Evolutionary conservation across 495 filamentous ascomycete species (phyloP), one percentile per base, ranked within the genome.

Genomic region (Neurospora cerealis): DNA sequence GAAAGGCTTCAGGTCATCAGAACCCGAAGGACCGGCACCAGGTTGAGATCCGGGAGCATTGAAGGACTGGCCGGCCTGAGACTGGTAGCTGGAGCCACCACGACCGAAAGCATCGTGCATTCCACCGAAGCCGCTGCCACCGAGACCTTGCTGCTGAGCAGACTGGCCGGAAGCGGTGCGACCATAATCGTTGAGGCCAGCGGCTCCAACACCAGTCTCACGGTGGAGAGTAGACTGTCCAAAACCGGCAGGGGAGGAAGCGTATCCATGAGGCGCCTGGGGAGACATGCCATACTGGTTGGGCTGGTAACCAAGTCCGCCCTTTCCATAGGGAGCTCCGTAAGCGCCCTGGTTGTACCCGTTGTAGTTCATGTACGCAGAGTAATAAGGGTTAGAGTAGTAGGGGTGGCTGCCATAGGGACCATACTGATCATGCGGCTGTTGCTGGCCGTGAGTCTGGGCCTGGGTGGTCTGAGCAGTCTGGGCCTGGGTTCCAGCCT

Each of bases 31-130:
- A 5, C 69, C 80, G 44, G 81, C 81, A 70, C 85, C 86, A 32
- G 83, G 80, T 74, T 88, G 89, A 10, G 86, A 86, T 69, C 87
- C 89, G 72, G 90, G 87, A 38, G 90, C 90, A 37, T 88, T 87
- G 78, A 91, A 92, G 46, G 84, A 87, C 78, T 93, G 92, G 7
- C 86, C 89, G 34, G 87, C 88, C 78, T 93, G 95, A 62, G 86
- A 86, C 70, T 84, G 84, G 75, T 85, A 87, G 17, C 86, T 86
- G 37, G 90, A 89, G 54, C 87, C 87, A 38, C 84, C 83, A 69
- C 94, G 93, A 39, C 88, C 89, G 77, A 96, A 97, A 11, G 91
- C 86, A 77, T 97, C 94, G 44, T 93, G 89, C 83, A 93, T 88
- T 46, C 88, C 89, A 62, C 87, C 88, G 77, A 95, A 96, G 34